These are phyloP conservation scores for Fusarium albosuccineum DNA, from an alignment of 2,329 filamentous ascomycete genomes.

Conservation along the genomic window DNA sequence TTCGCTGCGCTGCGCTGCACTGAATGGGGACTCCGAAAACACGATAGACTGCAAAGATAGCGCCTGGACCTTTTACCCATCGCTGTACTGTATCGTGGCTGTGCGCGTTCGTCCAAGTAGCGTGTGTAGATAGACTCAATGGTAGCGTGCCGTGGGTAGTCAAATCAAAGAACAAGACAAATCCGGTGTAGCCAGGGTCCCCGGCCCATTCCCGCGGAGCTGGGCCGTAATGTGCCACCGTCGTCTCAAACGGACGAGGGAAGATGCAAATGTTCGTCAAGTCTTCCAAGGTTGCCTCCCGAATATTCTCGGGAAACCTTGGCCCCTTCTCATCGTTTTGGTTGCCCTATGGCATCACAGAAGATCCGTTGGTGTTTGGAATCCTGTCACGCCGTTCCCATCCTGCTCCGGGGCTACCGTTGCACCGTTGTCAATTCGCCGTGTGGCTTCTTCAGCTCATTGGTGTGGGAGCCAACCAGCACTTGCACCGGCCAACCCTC, in stretches of 20 bases:
- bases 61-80: constrained; percentile 7
- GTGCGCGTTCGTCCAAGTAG: constrained; percentile 7
- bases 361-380: constrained; percentile 7
- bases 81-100: constrained; percentile 1
- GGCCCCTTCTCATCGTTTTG: not conserved
- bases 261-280: not conserved
- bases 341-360: constrained; percentile 6
- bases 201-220: constrained; percentile 5
- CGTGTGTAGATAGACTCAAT: constrained; percentile 12
- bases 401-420: constrained; percentile 2
- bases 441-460: constrained; percentile 23
- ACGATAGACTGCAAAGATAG: constrained; percentile 9
- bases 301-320: not conserved
- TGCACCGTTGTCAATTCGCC: constrained; percentile 7
- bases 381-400: constrained; percentile 13
- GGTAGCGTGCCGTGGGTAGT: constrained; percentile 3
- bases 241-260: not conserved
- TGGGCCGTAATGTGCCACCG: not conserved
- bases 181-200: constrained; percentile 5
- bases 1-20: not conserved
- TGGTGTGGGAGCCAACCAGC: constrained; percentile 26
- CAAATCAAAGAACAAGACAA: constrained; percentile 16
- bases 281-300: not conserved
- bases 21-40: constrained; percentile 3
- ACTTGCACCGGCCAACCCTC: constrained; percentile 15